Evolutionary conservation across 2,329 filamentous ascomycete species (phyloP), one percentile per base, ranked within the genome.

Genomic region (Trichoderma endophyticum): DNA sequence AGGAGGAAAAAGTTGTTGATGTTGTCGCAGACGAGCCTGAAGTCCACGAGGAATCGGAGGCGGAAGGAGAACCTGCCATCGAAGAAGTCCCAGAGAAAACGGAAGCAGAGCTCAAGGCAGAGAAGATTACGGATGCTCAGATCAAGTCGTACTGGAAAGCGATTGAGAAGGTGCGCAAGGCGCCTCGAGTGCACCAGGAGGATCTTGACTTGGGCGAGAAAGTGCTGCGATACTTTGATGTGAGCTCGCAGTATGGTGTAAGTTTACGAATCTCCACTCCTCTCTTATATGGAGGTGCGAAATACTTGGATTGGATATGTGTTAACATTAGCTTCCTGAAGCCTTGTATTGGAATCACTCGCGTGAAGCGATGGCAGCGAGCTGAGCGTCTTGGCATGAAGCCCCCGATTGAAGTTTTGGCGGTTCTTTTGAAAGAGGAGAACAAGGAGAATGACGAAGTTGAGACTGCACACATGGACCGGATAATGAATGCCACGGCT

Each of bases 161-260:
- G 12, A 89, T 95, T 75, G 93, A 97, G 83, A 83, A 84, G 54
- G 86, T 90, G 77, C 86, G 93, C 76, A 86, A 86, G 72, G 89
- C 93, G 21, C 88, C 88, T 56, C 84, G 92, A 76, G 90, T 97
- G 43, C 96, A 98, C 78, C 94, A 97, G 82, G 82, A 91, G 77
- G 91, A 86, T 3, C 79, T 98, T 76, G 87, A 85, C 12, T 75
- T 92, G 60, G 86, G 92, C 71, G 95, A 98, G 86, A 97, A 95
- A 85, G 90, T 98, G 30, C 82, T 98, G 77, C 86, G 95, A 74
- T 93, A 97, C 80, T 99, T 96, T 82, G 96, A 99, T 80, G 92
- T 97, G 75, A 96, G 91, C 78, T 93, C 89, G 73, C 93, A 97
- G 78, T 99, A 93, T 80, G 96, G 96, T 71, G 94, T 97, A 89